A percentile compares a stretch with the other conserved stretches of the same genome.
These are phyloP conservation scores for Penicillium sp. DNA, from an alignment of 2,329 filamentous ascomycete genomes.

Conservation along the genomic window DNA sequence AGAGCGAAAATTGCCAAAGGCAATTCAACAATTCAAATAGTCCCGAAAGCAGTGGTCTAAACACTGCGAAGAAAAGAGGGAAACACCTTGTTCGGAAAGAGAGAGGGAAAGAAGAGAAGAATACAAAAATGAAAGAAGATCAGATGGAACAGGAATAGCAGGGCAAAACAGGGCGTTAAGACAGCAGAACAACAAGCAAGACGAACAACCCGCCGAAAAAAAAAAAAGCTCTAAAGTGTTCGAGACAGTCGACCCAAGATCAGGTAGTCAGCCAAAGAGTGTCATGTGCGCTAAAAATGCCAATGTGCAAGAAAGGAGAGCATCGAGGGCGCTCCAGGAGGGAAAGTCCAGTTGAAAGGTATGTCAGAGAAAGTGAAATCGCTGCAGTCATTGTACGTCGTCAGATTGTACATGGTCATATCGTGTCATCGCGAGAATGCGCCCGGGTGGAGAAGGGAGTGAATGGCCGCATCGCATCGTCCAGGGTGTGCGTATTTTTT, in stretches of 20 bases:
- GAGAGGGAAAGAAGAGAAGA: conserved; percentile 9
- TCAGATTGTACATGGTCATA: conserved; percentile 21
- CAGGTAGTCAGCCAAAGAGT: background rate
- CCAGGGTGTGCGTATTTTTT: conserved; percentile 9
- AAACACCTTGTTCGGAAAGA: conserved; percentile 4
- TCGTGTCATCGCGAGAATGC: conserved; percentile 15
- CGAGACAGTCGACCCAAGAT: background rate
- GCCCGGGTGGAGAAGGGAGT: conserved; percentile 12
- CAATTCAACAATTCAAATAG: background rate
- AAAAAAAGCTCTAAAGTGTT: background rate
- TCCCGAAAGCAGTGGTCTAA: background rate
- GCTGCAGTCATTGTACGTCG: conserved; percentile 15
- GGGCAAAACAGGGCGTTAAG: background rate
- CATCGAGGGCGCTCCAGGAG: conserved; percentile 1
- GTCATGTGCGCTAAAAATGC: conserved; percentile 11
- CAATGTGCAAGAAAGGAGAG: conserved; percentile 5
- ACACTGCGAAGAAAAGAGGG: conserved; percentile 2
- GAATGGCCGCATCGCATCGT: conserved; percentile 8
- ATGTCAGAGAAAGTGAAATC: conserved; percentile 7
- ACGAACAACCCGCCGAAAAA: background rate
- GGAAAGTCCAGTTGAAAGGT: background rate
- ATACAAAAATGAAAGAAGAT: conserved; percentile 1
- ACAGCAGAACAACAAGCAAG: no score
- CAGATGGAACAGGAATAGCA: conserved; percentile 10
- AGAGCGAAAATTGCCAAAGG: background rate